These are phyloP conservation scores for Aspergillus terreus DNA, from an alignment of 2,329 filamentous ascomycete genomes.

Conservation along the genomic window DNA sequence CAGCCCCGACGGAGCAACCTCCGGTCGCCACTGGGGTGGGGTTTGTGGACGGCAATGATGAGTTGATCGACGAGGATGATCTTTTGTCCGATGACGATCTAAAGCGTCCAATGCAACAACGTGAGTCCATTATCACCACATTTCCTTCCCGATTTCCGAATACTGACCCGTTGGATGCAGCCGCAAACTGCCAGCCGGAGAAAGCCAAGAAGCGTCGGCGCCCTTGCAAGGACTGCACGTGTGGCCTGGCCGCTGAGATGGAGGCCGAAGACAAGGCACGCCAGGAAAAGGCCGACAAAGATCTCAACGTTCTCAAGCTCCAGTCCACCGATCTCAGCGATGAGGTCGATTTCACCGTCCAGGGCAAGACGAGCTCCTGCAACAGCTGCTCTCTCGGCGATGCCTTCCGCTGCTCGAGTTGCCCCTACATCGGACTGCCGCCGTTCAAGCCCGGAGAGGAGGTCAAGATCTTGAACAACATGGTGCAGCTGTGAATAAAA, in stretches of 20 bases:
- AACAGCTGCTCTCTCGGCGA: constrained; percentile 92
- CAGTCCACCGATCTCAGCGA: constrained; percentile 67
- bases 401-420: constrained; percentile 72
- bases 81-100: constrained; percentile 83
- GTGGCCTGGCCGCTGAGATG: constrained; percentile 80
- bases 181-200: constrained; percentile 82
- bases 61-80: constrained; percentile 86
- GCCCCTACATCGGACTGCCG: constrained; percentile 85
- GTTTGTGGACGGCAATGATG: constrained; percentile 48
- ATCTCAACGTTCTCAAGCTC: constrained; percentile 57
- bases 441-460: constrained; percentile 97
- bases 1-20: background rate
- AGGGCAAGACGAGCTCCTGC: constrained; percentile 93
- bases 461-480: constrained; percentile 80
- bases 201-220: constrained; percentile 75
- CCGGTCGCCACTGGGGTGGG: constrained; percentile 2
- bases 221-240: constrained; percentile 97
- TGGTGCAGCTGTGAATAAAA: constrained; percentile 65
- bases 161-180: constrained; percentile 40
- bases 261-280: constrained; percentile 77
- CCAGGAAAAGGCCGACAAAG: constrained; percentile 61
- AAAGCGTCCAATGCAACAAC: constrained; percentile 70
- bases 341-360: constrained; percentile 95
- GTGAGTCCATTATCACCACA: constrained; percentile 52
- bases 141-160: background rate